Conservation (phyloP, 768 basidiomycete genomes). For the Hygrocybe coccinea region DNA sequence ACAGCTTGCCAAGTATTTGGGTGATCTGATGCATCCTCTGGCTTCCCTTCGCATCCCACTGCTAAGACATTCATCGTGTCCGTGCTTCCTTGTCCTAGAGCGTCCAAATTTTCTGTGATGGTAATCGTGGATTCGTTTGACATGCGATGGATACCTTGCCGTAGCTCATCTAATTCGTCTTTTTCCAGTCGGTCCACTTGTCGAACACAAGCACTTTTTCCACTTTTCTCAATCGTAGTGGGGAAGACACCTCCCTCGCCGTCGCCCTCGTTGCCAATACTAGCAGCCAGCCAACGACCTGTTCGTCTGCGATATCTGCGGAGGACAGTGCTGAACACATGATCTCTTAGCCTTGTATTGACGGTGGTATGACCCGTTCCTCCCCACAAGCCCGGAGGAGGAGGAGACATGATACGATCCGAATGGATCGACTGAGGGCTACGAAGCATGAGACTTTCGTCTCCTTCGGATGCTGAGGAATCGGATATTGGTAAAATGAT, state of each 20-base stretch:
- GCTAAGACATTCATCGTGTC: slow-evolving; percentile 37
- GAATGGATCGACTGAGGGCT: slow-evolving; percentile 39
- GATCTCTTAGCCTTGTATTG: slow-evolving; percentile 91
- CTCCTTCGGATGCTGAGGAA: slow-evolving; percentile 29
- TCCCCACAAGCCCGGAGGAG: slow-evolving; percentile 58
- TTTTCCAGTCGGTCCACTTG: slow-evolving; percentile 38
- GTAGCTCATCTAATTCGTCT: slow-evolving; percentile 32
- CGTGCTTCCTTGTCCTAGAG: slow-evolving; percentile 32
- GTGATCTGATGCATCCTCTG: slow-evolving; percentile 11
- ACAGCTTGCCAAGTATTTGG: slow-evolving; percentile 22
- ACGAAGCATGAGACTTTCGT: slow-evolving; percentile 30
- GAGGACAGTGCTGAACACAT: slow-evolving; percentile 87
- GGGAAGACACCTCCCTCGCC: slow-evolving; percentile 31
- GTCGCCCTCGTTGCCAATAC: slow-evolving; percentile 57
- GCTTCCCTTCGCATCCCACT: slow-evolving; percentile 34
- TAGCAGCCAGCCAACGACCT: slow-evolving; percentile 34
- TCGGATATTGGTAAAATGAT: too few species aligned
- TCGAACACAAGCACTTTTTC: slow-evolving; percentile 13
- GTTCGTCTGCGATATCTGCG: slow-evolving; percentile 61
- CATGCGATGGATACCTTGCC: slow-evolving; percentile 51
- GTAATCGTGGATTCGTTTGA: slow-evolving; percentile 57
- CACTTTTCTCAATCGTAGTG: neutral
- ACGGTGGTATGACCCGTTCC: slow-evolving; percentile 91
- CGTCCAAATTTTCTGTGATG: slow-evolving; percentile 31
- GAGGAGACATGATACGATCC: slow-evolving; percentile 32